Base-by-base conservation (phyloP, 352 stramenopile genomes). In the Pythium vanterpoolii region DNA sequence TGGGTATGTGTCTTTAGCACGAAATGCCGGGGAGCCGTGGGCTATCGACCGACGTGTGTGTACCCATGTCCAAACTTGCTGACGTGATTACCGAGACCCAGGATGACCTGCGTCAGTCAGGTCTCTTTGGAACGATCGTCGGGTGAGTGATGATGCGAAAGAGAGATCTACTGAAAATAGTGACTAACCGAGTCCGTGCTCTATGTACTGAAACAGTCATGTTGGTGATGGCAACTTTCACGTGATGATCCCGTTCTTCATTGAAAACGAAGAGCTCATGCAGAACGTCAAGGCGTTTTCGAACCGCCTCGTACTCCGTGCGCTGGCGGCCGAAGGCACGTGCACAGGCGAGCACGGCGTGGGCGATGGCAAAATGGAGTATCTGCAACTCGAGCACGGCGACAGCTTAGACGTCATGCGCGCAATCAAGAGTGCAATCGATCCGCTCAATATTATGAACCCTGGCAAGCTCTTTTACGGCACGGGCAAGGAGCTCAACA, bases 171-270 rank as follows among this genome's bases (percentile, higher is more conserved):
- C 16, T 38, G 33, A 14, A 38, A 6, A 14, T 38, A 14, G 33
- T 38, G 33, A 38, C 16, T 14, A 38, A 38, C 33, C 16, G 33
- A 38, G 10, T 6, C 33, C 16, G 31, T 38, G 33, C n/a, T n/a
- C n/a, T 52, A 1, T 52, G 45, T 52, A 24, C 84, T n/a, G n/a
- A 39, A 24, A 23, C 38, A 44, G 72, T 61, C 87, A 96, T 61
- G 83, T 96, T 3, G 87, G 97, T 21, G 97, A 99, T 66, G 97
- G 96, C 40, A 99, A 99, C 76, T 99, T 99, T 71, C 96, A 99
- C 76, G 95, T 95, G 43, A 98, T 99, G 70, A 73, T 99, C 46
- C 91, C 97, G 21, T 89, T 96, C 62, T 77, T 92, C 56, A 74
- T 72, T 38, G 77, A 96, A 54, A 76, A 98, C 56, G 69, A 82